These are phyloP conservation scores for Cephaloascus fragrans DNA, from an alignment of 805 yeast genomes.

Conservation along the genomic window DNA sequence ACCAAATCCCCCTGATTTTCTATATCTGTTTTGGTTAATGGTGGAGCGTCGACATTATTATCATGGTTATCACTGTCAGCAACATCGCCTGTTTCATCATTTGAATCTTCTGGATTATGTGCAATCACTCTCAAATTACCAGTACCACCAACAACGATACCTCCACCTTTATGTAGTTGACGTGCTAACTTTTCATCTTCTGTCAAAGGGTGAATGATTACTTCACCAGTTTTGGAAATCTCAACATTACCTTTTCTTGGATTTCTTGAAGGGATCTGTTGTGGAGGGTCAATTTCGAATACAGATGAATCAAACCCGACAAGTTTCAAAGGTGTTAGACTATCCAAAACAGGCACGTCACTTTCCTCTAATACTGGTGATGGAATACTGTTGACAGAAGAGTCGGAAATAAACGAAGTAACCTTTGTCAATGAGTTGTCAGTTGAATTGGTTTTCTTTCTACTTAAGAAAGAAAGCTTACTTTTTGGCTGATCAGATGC, in stretches of 20 bases:
- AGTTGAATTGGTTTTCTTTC: slow-evolving; percentile 5
- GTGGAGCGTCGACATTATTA: slow-evolving; percentile 7
- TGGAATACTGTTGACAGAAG: background rate
- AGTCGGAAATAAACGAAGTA: background rate
- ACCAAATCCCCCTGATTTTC: slow-evolving; percentile 6
- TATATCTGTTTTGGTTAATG: slow-evolving; percentile 11
- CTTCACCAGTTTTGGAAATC: slow-evolving; percentile 41
- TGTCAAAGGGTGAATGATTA: slow-evolving; percentile 43
- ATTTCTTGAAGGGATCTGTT: slow-evolving; percentile 80
- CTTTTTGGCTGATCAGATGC: background rate
- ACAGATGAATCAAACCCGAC: slow-evolving; percentile 33
- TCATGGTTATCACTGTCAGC: slow-evolving; percentile 2
- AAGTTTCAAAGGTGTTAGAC: slow-evolving; percentile 25
- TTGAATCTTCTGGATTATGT: slow-evolving; percentile 5
- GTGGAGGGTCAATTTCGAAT: slow-evolving; percentile 61
- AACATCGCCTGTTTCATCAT: slow-evolving; percentile 3
- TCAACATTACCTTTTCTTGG: slow-evolving; percentile 66
- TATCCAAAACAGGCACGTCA: slow-evolving; percentile 14
- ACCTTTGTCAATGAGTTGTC: background rate
- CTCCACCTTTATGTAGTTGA: slow-evolving; percentile 40
- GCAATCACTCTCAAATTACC: slow-evolving; percentile 46
- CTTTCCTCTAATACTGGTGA: background rate
- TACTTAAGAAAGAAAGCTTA: background rate
- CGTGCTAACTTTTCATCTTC: slow-evolving; percentile 42
- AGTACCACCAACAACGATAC: slow-evolving; percentile 73